Percentiles rank a stretch among this genome's conserved stretches.
These are phyloP conservation scores for Phytopythium sindhum DNA, from an alignment of 352 stramenopile genomes.

Conservation along the genomic window DNA sequence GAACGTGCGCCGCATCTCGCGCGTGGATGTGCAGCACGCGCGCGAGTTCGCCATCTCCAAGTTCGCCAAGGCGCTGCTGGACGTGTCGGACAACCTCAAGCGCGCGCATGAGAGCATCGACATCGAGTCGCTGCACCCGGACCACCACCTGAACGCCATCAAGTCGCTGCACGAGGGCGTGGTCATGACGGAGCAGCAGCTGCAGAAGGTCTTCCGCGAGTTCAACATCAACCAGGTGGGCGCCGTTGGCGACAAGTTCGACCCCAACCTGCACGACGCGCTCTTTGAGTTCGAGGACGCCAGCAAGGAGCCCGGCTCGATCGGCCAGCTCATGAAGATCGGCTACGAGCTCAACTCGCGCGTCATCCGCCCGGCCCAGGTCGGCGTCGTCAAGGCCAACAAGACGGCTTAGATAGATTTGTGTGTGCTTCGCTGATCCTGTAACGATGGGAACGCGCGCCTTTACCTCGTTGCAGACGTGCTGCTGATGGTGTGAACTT, in stretches of 20 bases:
- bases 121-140: constrained; percentile 65
- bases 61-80: constrained; percentile 96
- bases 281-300: constrained; percentile 97
- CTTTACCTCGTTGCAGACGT: neutral
- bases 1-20: constrained; percentile 95
- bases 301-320: constrained; percentile 80
- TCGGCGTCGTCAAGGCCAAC: constrained; percentile 84
- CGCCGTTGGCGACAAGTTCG: constrained; percentile 94
- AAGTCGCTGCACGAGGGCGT: constrained; percentile 83
- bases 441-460: neutral
- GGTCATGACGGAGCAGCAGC: constrained; percentile 94
- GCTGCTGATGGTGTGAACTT: neutral
- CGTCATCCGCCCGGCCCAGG: constrained; percentile 95
- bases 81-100: constrained; percentile 97
- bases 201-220: constrained; percentile 95
- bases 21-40: constrained; percentile 92
- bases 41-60: constrained; percentile 94
- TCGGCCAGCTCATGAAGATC: constrained; percentile 97
- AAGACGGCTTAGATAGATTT: constrained; percentile 26
- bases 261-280: constrained; percentile 97
- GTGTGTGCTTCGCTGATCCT: neutral
- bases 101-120: constrained; percentile 90
- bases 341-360: constrained; percentile 96
- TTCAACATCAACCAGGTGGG: constrained; percentile 92
- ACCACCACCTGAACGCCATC: constrained; percentile 66